Evolutionary conservation across 192 early-diverging fungal genomes (phyloP).

Genomic region (Physocladia obscura): DNA sequence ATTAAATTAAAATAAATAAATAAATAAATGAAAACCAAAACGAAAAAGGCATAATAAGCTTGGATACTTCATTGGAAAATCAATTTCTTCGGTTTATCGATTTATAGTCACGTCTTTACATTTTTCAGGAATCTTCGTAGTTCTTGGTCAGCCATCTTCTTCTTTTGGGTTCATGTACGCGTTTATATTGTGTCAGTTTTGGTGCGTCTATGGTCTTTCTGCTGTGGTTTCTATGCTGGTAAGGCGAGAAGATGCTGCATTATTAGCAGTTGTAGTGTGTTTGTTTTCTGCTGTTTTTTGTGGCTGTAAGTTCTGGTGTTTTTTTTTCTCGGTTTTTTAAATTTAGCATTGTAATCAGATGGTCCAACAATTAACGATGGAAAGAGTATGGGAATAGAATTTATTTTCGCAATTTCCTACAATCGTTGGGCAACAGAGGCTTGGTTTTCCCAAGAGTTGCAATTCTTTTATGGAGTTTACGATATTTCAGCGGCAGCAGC

Average conservation of each 20-base stretch:
- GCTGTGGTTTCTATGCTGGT: conserved; percentile 40
- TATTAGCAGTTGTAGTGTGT: conserved; percentile 36
- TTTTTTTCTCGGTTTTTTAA: conserved; percentile 47
- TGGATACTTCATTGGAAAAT: conserved; percentile 34
- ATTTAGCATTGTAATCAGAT: conserved; percentile 38
- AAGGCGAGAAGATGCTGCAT: conserved; percentile 35
- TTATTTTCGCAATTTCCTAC: conserved; percentile 26
- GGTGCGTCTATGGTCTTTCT: conserved; percentile 43
- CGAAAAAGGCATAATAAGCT: no score
- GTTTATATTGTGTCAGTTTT: conserved; percentile 37
- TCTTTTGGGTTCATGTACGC: conserved; percentile 28
- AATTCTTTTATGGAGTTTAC: conserved; percentile 32
- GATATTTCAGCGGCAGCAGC: background rate
- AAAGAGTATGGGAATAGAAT: conserved; percentile 28
- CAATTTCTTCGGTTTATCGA: background rate
- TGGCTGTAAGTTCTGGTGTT: conserved; percentile 39
- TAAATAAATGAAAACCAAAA: background rate
- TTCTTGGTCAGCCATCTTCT: conserved; percentile 30
- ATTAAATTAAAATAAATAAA: background rate
- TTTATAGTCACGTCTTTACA: conserved; percentile 37
- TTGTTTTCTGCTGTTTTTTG: conserved; percentile 49
- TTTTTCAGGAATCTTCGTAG: conserved; percentile 31
- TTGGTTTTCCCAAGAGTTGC: conserved; percentile 19
- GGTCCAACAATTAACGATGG: conserved; percentile 35
- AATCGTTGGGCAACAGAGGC: conserved; percentile 44